Evolutionary conservation across 2,329 filamentous ascomycete genomes (phyloP), one percentile per base, ranked within the genome.

Genomic region (Xenoacremonium recifei): DNA sequence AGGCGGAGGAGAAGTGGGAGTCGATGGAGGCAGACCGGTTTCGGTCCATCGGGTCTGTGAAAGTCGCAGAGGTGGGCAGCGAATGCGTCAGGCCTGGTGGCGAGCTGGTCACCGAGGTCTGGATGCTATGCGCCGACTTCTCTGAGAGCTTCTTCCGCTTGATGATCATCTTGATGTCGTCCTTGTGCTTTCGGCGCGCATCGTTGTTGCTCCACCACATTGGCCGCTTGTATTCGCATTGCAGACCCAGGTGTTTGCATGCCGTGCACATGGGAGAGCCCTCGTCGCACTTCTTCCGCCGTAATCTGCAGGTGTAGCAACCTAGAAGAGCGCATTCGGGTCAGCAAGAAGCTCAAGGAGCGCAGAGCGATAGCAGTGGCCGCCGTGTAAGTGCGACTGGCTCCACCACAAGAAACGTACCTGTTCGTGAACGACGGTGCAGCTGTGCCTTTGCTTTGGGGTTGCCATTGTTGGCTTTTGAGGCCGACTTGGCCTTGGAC

Each of bases 141-240:
- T 96, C 92, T 19, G 84, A 84, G 54, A 95, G 77, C 79, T 97
- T 97, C 64, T 93, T 97, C 64, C 85, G 82, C 81, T 96, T 96
- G 76, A 99, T 97, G 68, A 92, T 89, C 68, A 87, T 85, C 78
- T 99, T 99, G 77, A 99, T 95, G 55, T 85, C 74, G 63, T 97
- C 93, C 72, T 97, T 99, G 66, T 96, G 89, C 42, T 84, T 73
- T 57, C 85, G 82, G 55, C 93, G 79, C 61, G 87, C 82, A 50
- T 96, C 90, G 61, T 87, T 87, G 75, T 93, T 96, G 70, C 85
- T 87, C 93, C 93, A 99, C 93, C 93, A 99, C 70, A 88, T 82
- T 27, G 93, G 93, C 62, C 91, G 77, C 77, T 95, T 96, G 74
- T 97, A 99, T 74, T 97, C 90, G 73, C 93, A 99, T 59, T 79